Evolutionary conservation across 148 eudicot species (phyloP).

Genomic region (Rhododendron simsii): DNA sequence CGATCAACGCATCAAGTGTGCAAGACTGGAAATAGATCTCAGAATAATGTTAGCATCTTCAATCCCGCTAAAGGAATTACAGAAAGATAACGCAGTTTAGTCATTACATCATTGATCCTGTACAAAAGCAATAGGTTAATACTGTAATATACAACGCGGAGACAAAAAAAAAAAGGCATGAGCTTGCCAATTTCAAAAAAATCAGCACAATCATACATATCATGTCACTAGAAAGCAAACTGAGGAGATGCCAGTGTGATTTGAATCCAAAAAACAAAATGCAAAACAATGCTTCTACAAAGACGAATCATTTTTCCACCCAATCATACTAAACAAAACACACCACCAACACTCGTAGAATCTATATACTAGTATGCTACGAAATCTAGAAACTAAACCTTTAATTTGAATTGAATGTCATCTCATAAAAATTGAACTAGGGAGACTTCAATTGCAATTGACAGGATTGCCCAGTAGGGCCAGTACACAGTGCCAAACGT

Average conservation of each 20-base stretch:
- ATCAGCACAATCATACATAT: neutral
- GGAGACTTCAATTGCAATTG: neutral
- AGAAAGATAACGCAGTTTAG: conserved; percentile 12
- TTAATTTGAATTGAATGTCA: neutral
- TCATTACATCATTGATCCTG: neutral
- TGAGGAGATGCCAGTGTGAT: neutral
- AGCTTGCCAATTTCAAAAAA: neutral
- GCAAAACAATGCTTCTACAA: too few relatives aligned
- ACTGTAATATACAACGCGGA: neutral
- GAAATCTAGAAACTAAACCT: neutral
- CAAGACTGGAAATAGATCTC: neutral
- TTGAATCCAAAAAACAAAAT: neutral
- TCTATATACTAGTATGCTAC: neutral
- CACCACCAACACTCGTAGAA: neutral
- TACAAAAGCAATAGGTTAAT: neutral
- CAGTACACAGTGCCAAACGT: neutral
- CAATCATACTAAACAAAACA: neutral
- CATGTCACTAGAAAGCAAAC: neutral
- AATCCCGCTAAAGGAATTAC: conserved; percentile 5
- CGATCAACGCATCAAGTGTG: neutral
- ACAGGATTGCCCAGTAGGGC: too few relatives aligned
- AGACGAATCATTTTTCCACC: neutral
- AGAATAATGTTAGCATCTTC: conserved; percentile 1
- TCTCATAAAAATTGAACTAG: neutral
- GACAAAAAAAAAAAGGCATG: neutral